Base-by-base conservation (phyloP, 352 stramenopile species). In the Globisporangium takayamanum region DNA sequence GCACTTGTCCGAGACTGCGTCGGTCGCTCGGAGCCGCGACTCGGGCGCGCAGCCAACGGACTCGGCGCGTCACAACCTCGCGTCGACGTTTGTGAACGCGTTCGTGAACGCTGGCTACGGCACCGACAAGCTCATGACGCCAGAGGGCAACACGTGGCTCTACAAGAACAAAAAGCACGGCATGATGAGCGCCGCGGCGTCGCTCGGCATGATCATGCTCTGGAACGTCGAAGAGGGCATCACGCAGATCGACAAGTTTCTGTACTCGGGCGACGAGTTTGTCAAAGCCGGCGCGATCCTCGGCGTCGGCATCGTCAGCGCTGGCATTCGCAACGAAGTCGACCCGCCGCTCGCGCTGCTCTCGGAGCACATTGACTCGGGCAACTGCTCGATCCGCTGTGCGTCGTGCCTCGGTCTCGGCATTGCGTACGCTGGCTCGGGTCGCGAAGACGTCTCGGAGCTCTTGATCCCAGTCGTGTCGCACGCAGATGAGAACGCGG, bases 101-200 rank as follows among this genome's bases (percentile, higher is more conserved):
- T 98, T 99, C 66, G 97, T 99, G 20, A 99, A 99, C 73, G 94
- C 95, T 41, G 97, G 96, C 2, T 99, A 99, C 73, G 86, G 96
- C 60, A 96, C 94, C 20, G 97, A 99, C 73, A 98, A 99, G 69
- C 73, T 97, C 18, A 89, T 97, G 72, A 96, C 88, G 0, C 88
- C 89, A 0, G 92, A 98, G 41, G 87, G 80, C 55, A 98, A 97
- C 69, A 95, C 95, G 53, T 99, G 97, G 97, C 69, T 99, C 30
- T 99, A 99, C 82, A 99, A 99, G 77, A 99, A 99, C 86, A 99
- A 99, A 74, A 98, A 99, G 74, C 96, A 99, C 65, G 97, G 97
- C 54, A 99, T 99, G 97, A 97, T 99, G 79, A 97, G 92, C 56
- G 97, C 97, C 0, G 95, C 97, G 2, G 97, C 97, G 15, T 99